Conservation (phyloP, 129 eudicot genomes). For the Heracleum sosnowskyi region DNA sequence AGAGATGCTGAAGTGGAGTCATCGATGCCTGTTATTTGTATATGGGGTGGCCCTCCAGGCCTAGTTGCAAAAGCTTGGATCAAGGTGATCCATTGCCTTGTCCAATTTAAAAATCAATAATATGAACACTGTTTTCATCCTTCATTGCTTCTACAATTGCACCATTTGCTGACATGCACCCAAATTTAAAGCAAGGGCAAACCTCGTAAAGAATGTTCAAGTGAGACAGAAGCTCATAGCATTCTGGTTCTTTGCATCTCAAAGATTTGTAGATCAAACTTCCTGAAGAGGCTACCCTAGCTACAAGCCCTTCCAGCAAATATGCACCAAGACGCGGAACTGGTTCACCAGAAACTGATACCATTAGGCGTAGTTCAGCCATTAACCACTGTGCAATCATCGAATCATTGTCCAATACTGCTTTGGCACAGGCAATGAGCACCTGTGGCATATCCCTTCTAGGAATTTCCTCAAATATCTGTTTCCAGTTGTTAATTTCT, state of each 20-base stretch:
- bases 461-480: constrained; percentile 52
- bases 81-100: constrained; percentile 74
- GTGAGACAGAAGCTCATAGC: constrained; percentile 46
- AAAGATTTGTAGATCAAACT: constrained; percentile 54
- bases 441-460: constrained; percentile 51
- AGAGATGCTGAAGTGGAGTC: constrained; percentile 40
- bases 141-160: constrained; percentile 83
- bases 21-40: constrained; percentile 62
- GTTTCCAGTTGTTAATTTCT: constrained; percentile 55
- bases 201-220: constrained; percentile 56
- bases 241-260: constrained; percentile 42
- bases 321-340: constrained; percentile 69
- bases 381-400: constrained; percentile 35
- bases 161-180: constrained; percentile 85
- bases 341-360: constrained; percentile 79
- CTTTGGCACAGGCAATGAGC: constrained; percentile 50
- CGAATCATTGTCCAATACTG: constrained; percentile 43
- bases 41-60: constrained; percentile 71
- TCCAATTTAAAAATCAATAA: constrained; percentile 59
- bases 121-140: constrained; percentile 55
- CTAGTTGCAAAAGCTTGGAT: constrained; percentile 73
- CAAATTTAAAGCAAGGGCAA: constrained; percentile 70
- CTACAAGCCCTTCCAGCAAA: constrained; percentile 76
- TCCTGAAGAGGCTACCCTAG: constrained; percentile 50
- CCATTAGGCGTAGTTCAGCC: constrained; percentile 52